Conservation (phyloP, 139 green algal species). For the Marvania coccoides region DNA sequence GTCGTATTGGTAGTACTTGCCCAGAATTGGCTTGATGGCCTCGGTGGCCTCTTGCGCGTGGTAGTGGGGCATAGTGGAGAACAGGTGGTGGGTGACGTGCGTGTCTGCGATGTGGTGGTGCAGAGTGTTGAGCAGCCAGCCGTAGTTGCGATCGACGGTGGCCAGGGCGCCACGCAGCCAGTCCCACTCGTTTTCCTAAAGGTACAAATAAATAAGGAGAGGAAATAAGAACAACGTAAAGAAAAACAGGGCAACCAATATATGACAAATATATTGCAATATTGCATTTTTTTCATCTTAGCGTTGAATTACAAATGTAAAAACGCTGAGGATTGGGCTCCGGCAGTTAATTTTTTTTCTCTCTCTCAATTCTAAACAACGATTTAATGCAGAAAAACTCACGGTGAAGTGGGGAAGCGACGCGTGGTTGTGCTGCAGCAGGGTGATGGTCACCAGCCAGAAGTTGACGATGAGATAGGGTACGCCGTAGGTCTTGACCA, state of each 20-base stretch:
- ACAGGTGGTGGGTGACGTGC: constrained; percentile 89
- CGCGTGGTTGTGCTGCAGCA: constrained; percentile 86
- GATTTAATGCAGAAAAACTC: too few relatives aligned
- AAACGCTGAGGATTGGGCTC: too few relatives aligned
- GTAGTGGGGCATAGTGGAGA: constrained; percentile 90
- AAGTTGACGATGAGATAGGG: constrained; percentile 85
- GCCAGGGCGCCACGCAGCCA: constrained; percentile 82
- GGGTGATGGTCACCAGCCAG: constrained; percentile 75
- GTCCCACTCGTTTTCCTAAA: constrained; percentile 79
- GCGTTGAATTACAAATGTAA: too few relatives aligned
- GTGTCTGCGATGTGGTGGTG: constrained; percentile 88
- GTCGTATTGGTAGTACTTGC: constrained; percentile 68
- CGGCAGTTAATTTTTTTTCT: too few relatives aligned
- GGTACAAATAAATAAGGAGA: too few relatives aligned
- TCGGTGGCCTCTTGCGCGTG: constrained; percentile 78
- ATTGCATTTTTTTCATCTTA: too few relatives aligned
- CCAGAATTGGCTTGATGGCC: constrained; percentile 65
- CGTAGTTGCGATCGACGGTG: constrained; percentile 82
- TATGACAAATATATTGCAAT: too few relatives aligned
- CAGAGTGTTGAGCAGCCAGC: constrained; percentile 60
- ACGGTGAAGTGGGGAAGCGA: constrained; percentile 1
- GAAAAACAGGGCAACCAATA: too few relatives aligned
- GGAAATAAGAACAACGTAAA: too few relatives aligned
- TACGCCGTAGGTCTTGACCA: constrained; percentile 70
- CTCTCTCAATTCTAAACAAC: too few relatives aligned